Conservation (phyloP, 2,329 filamentous ascomycete genomes). For the Metarhizium anisopliae region DNA sequence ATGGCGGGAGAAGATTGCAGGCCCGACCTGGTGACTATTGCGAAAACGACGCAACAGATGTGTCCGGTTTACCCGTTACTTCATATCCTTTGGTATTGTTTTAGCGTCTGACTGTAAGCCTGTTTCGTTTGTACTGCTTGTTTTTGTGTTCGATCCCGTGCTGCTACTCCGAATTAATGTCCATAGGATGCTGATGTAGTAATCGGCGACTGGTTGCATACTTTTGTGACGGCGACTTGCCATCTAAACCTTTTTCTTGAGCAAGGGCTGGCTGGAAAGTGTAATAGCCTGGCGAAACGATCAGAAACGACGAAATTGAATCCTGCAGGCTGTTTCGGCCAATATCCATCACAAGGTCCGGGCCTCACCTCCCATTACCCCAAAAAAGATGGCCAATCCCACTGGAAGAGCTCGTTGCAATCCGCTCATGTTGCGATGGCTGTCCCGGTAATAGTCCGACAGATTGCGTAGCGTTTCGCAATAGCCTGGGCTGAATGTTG, state of each 20-base stretch:
- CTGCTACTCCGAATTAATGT: background rate
- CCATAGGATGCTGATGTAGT: background rate
- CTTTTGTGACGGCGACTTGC: slow-evolving; percentile 7
- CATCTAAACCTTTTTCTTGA: slow-evolving; percentile 10
- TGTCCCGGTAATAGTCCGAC: background rate
- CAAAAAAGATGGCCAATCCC: slow-evolving; percentile 26
- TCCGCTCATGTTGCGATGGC: slow-evolving; percentile 19
- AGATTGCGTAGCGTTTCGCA: background rate
- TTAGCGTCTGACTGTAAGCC: background rate
- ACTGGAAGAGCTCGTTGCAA: slow-evolving; percentile 25
- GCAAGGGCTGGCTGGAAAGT: slow-evolving; percentile 27
- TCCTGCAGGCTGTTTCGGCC: background rate
- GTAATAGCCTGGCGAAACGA: slow-evolving; percentile 21
- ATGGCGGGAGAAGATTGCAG: background rate
- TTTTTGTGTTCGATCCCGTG: background rate
- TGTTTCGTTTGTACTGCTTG: background rate
- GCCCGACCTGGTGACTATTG: background rate
- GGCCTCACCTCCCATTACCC: slow-evolving; percentile 25
- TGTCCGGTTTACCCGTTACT: background rate
- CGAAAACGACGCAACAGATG: background rate
- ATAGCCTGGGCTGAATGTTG: background rate
- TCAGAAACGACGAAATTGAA: background rate
- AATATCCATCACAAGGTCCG: background rate
- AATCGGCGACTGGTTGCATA: background rate
- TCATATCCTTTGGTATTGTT: background rate